Evolutionary conservation across 2,329 filamentous ascomycete genomes (phyloP), one percentile per base, ranked within the genome.

Genomic region (Fusarium cicatricum): DNA sequence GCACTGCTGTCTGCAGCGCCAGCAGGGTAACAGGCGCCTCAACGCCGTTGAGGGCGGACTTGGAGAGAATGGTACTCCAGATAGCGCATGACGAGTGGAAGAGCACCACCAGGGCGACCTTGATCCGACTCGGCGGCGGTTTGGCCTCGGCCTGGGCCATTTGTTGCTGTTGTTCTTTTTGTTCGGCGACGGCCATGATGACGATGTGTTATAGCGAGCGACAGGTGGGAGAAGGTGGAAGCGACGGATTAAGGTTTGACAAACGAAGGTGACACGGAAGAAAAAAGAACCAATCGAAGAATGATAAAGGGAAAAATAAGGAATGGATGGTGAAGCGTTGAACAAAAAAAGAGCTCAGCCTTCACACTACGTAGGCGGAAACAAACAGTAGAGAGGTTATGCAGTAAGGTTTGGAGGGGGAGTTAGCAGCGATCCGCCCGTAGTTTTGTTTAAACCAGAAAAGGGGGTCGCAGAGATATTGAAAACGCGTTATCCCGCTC

Each of bases 51-150:
- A 68, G 63, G 29, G 65, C 65, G 26, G 65, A 68, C 50, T 68
- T 68, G 41, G 65, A 68, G 17, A 68, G 58, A 29, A 68, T 68
- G 17, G 65, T 68, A 48, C 63, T 67, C 63, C 64, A 66, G 46
- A 68, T 68, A 43, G 65, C 65, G 45, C 65, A 68, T 16, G 65
- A 61, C 31, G 65, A 68, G 51, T 68, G 65, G 43, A 68, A 68
- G 40, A 68, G 65, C 21, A 68, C 63, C 33, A 66, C 64, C 53
- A 66, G 53, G 50, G 65, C 52, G 29, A 68, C 55, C 43, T 57
- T 65, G 39, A 46, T 60, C 17, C 62, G 56, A 10, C 62, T 55
- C 7, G 62, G 56, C 11, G 61, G 62, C 21, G 61, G 55, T 10
- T 44, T 50, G 43, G 54, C 48, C 55, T 64, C 61, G 39, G 49